Conservation (phyloP, 192 early-diverging fungal species). For the Podila epicladia region DNA sequence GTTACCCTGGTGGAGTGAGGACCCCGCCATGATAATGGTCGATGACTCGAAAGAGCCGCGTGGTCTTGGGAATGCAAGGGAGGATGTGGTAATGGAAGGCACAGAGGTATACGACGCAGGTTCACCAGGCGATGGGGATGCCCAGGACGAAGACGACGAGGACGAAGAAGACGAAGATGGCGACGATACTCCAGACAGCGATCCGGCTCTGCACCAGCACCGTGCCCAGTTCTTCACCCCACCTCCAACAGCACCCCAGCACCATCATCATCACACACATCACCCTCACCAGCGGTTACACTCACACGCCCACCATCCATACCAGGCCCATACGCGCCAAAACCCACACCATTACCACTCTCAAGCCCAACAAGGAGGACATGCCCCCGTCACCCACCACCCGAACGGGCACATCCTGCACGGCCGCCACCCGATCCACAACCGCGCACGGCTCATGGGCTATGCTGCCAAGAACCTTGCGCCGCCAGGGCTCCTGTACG, state of each 20-base stretch:
- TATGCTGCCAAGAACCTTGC: not conserved
- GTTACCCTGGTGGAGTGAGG: not conserved
- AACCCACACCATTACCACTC: not conserved
- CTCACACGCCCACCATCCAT: conserved; percentile 1
- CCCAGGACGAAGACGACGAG: not conserved
- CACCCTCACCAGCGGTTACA: not conserved
- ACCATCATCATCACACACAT: not conserved
- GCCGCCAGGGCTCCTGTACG: not conserved
- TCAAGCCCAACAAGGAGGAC: not conserved
- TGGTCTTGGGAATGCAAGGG: too few species aligned
- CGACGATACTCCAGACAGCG: not conserved
- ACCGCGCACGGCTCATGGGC: conserved; percentile 30
- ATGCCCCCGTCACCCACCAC: conserved; percentile 14
- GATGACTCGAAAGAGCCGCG: not conserved
- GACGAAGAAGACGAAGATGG: not conserved
- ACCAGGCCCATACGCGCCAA: not conserved
- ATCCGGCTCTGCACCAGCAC: not conserved
- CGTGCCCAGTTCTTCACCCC: not conserved
- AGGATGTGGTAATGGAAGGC: too few species aligned
- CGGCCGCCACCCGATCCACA: conserved; percentile 45
- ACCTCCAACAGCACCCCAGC: not conserved
- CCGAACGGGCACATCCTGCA: conserved; percentile 46
- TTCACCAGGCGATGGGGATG: not conserved
- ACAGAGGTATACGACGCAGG: too few species aligned
- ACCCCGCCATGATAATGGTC: not conserved